phyloP scores from a whole-genome alignment of 352 stramenopile species.

The Phytophthora rubi region DNA sequence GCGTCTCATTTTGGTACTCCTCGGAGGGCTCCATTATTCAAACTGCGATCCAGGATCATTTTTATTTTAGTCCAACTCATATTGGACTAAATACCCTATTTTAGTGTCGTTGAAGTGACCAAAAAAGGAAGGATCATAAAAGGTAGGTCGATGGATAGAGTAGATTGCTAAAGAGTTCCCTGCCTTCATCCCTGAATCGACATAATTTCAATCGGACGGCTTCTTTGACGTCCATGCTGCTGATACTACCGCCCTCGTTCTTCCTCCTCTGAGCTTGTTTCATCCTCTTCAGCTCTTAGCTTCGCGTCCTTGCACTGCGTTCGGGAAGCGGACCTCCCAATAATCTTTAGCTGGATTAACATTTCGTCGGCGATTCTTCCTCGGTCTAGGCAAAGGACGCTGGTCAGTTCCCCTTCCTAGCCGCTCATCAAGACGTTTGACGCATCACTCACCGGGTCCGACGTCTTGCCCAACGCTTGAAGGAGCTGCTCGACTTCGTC shows the following conservation, averaged over 20 bases:
- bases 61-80: not conserved
- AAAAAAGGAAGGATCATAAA: not conserved
- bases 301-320: not conserved
- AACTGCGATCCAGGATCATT: not conserved
- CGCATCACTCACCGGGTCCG: constrained; percentile 27
- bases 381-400: not conserved
- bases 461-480: constrained; percentile 55
- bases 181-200: constrained; percentile 1
- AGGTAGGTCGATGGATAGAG: not conserved
- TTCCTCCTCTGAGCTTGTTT: not conserved
- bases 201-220: not conserved
- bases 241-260: constrained; percentile 13
- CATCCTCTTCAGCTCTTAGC: not conserved
- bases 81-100: not conserved
- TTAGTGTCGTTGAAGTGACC: not conserved
- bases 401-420: not conserved
- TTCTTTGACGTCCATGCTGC: not conserved
- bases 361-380: not conserved
- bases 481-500: constrained; percentile 88
- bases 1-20: constrained; percentile 13
- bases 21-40: constrained; percentile 12
- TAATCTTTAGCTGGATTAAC: constrained; percentile 13
- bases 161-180: not conserved
- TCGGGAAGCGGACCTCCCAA: constrained; percentile 2
- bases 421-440: constrained; percentile 1